Evolutionary conservation across 108 stramenopile species (phyloP).

Genomic region (Poteriospumella lacustris): DNA sequence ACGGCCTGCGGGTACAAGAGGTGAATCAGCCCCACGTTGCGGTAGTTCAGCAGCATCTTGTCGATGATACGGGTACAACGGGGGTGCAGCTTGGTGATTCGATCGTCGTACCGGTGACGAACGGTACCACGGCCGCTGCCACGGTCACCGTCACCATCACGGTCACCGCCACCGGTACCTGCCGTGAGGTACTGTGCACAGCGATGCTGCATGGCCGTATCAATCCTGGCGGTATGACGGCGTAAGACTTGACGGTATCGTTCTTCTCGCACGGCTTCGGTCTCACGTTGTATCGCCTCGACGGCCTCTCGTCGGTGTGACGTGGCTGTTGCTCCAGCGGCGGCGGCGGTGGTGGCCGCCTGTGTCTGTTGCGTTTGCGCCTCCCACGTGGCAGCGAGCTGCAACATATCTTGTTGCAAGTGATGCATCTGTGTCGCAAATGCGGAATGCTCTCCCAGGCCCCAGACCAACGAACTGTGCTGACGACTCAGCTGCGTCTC

Average conservation of each 20-base stretch:
- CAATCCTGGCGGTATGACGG: not conserved
- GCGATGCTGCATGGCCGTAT: not conserved
- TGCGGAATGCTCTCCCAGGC: not conserved
- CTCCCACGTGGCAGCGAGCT: not conserved
- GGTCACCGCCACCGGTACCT: too few species aligned
- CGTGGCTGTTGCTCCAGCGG: too few species aligned
- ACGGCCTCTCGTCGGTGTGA: too few species aligned
- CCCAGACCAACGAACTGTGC: not conserved
- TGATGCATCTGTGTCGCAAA: not conserved
- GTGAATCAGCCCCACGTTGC: not conserved
- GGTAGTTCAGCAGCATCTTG: constrained; percentile 10
- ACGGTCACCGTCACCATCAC: too few species aligned
- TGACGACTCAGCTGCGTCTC: not conserved
- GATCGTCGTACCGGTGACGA: not conserved
- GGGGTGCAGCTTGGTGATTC: not conserved
- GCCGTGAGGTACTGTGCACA: not conserved
- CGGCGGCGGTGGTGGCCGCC: not conserved
- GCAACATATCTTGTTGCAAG: not conserved
- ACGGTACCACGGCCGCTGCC: too few species aligned
- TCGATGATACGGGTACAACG: not conserved
- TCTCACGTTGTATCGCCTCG: too few species aligned
- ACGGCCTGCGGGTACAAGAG: not conserved
- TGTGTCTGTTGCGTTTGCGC: not conserved
- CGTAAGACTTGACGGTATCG: not conserved
- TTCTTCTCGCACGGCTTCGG: not conserved